Evolutionary conservation across 495 filamentous ascomycete species (phyloP).

Genomic region (Bryoglossum gracile): DNA sequence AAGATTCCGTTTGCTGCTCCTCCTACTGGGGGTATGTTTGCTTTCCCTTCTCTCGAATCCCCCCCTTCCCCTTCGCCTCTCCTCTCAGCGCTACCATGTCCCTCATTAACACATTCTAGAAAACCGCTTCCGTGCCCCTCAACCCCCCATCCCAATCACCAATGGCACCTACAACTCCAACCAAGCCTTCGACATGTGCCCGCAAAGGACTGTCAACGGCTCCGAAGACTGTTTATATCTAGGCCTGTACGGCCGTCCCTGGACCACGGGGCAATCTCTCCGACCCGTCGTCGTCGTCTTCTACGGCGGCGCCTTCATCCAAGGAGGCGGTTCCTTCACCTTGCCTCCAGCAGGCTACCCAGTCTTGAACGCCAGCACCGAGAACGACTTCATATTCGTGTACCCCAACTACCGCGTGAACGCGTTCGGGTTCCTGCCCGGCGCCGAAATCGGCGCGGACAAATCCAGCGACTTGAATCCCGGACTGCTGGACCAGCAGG

Average conservation of each 20-base stretch:
- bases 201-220: conserved; percentile 50
- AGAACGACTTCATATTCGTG: conserved; percentile 53
- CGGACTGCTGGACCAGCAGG: conserved; percentile 59
- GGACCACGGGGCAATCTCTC: conserved; percentile 31
- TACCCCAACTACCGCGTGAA: conserved; percentile 58
- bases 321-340: conserved; percentile 45
- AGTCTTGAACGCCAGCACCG: conserved; percentile 40
- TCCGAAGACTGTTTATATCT: conserved; percentile 41
- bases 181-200: conserved; percentile 50
- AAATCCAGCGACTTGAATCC: conserved; percentile 56
- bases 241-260: conserved; percentile 51
- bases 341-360: conserved; percentile 51
- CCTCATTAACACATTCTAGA: no score
- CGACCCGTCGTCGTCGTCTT: conserved; percentile 54
- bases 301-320: conserved; percentile 56
- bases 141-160: conserved; percentile 33
- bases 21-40: no score
- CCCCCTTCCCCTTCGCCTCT: no score
- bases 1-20: conserved; percentile 57
- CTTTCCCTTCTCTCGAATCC: no score
- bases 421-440: conserved; percentile 57
- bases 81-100: no score
- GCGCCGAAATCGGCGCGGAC: conserved; percentile 34
- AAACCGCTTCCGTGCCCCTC: conserved; percentile 44
- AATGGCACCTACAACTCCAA: conserved; percentile 49